Percentiles rank a stretch among this genome's conserved stretches.
These are phyloP conservation scores for Thraustotheca clavata DNA, from an alignment of 352 stramenopile genomes.

Conservation along the genomic window DNA sequence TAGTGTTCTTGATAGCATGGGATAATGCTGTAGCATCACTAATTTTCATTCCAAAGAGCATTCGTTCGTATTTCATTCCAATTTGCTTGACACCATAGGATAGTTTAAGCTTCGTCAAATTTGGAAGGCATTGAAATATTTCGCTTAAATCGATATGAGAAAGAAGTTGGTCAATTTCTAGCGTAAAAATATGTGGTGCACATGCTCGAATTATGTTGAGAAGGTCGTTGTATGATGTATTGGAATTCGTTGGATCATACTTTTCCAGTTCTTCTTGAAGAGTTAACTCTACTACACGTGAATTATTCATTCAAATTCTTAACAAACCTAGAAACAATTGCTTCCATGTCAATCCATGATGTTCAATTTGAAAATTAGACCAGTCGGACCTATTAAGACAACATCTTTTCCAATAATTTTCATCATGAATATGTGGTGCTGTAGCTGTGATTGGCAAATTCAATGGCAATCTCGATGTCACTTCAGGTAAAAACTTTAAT, in stretches of 20 bases:
- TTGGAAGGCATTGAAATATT: constrained; percentile 74
- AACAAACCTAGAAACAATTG: constrained; percentile 84
- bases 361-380: constrained; percentile 85
- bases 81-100: constrained; percentile 86
- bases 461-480: constrained; percentile 69
- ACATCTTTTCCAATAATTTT: constrained; percentile 92
- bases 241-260: constrained; percentile 41
- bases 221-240: constrained; percentile 35
- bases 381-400: constrained; percentile 75
- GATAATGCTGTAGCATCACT: constrained; percentile 86
- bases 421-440: constrained; percentile 80
- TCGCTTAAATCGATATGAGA: constrained; percentile 86
- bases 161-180: constrained; percentile 82
- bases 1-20: constrained; percentile 74
- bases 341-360: constrained; percentile 92
- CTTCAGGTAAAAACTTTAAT: constrained; percentile 69
- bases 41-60: constrained; percentile 94
- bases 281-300: constrained; percentile 26
- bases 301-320: constrained; percentile 4
- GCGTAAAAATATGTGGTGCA: constrained; percentile 85
- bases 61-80: constrained; percentile 92
- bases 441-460: constrained; percentile 76
- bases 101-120: constrained; percentile 80
- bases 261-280: constrained; percentile 69
- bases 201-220: constrained; percentile 63